These are phyloP conservation scores for Casuarina equisetifolia DNA, from an alignment of 306 rosid genomes.

Conservation along the genomic window DNA sequence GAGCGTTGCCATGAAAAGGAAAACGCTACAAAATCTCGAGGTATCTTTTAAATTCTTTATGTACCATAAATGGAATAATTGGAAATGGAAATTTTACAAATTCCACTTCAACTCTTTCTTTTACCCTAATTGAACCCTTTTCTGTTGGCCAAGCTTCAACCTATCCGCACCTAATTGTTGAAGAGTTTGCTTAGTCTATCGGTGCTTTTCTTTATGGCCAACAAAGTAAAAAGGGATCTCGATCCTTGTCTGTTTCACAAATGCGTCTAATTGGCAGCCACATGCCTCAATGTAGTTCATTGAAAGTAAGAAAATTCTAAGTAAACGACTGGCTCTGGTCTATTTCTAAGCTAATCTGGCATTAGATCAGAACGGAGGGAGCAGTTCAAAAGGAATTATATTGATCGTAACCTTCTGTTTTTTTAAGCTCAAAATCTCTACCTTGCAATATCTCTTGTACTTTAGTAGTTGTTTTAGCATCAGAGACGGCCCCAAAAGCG, in stretches of 20 bases:
- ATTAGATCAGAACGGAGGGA: constrained; percentile 26
- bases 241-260: neutral
- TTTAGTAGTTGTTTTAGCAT: constrained; percentile 37
- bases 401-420: constrained; percentile 41
- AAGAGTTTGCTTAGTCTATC: neutral
- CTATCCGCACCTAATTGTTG: constrained; percentile 11
- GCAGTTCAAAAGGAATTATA: constrained; percentile 59
- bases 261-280: neutral
- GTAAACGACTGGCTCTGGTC: constrained; percentile 27
- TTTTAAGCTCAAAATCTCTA: constrained; percentile 37
- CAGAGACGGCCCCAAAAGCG: constrained; percentile 35
- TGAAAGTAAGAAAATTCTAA: constrained; percentile 30
- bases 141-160: constrained; percentile 18
- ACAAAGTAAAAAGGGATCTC: neutral
- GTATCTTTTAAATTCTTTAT: neutral
- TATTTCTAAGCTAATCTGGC: constrained; percentile 17
- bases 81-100: neutral
- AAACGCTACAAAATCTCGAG: constrained; percentile 22
- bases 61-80: neutral
- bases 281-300: constrained; percentile 26
- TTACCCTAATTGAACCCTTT: constrained; percentile 34
- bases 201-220: neutral
- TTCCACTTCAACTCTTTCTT: constrained; percentile 17
- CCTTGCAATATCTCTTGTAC: constrained; percentile 51
- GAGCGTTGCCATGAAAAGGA: constrained; percentile 18